Evolutionary conservation across 2,329 filamentous ascomycete species (phyloP), one percentile per base, ranked within the genome.

Genomic region (Aurifilum marmelostoma): DNA sequence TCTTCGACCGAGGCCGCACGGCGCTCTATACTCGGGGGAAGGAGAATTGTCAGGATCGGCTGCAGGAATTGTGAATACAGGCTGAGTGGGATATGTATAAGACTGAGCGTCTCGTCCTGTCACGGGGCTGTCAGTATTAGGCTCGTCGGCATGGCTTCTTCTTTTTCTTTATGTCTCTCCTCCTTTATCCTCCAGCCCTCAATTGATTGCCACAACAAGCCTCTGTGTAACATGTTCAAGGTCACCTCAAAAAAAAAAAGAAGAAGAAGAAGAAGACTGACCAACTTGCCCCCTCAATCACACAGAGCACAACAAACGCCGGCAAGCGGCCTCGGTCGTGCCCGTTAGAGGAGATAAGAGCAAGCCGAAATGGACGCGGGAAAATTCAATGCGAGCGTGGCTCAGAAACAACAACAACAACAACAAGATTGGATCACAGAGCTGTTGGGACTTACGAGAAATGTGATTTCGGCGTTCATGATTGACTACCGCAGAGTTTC

Each of bases 81-180:
- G 67, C 90, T 84, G 71, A 97, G 83, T 1, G 95, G 94, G 69
- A 98, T 94, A 79, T 97, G 94, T 76, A 98, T 93, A 71, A 99
- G 85, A 75, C 90, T 93, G 75, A 97, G 89, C 72, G 90, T 91
- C 73, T 93, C 93, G 76, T 97, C 91, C 96, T 98, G 82, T 74
- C 75, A 73, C 71, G 70, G 70, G 77, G 73, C 68, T 75, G 76
- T 79, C 73, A 79, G 77, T 68, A 39, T 39, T 59, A 7, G 16
- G 9, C 41, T 32, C 27, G 66, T 43, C 24, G 6, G 47, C n/a
- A n/a, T n/a, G 37, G n/a, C 6, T 27, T 39, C 34, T 34, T 4
- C 8, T 34, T 4, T 34, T n/a, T n/a, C n/a, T n/a, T n/a, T n/a
- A n/a, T n/a, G n/a, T n/a, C n/a, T n/a, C n/a, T n/a, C n/a, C n/a